A percentile compares a stretch with the other conserved stretches of the same genome.
These are phyloP conservation scores for Phallus indusiatus DNA, from an alignment of 768 basidiomycete species.

Conservation along the genomic window DNA sequence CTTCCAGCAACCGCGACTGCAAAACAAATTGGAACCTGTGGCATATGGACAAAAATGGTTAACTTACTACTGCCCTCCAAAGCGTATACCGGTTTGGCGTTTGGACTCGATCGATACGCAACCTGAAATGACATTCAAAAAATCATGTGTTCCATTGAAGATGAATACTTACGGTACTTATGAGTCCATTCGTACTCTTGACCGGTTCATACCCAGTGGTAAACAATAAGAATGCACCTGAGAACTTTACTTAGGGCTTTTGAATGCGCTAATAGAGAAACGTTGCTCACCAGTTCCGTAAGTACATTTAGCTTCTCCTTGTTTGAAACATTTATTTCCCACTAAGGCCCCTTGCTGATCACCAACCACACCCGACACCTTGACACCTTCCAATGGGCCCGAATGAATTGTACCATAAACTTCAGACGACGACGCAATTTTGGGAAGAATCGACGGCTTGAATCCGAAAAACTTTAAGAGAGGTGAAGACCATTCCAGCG, in stretches of 20 bases:
- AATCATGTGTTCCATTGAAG: neutral
- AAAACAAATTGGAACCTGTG: neutral
- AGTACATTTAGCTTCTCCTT: conserved; percentile 95
- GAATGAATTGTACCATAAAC: conserved; percentile 73
- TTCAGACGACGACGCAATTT: conserved; percentile 84
- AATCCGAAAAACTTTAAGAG: conserved; percentile 85
- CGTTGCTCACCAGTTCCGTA: conserved; percentile 63
- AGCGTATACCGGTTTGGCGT: conserved; percentile 77
- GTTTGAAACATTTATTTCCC: conserved; percentile 88
- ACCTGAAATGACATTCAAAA: conserved; percentile 37
- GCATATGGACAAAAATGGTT: neutral
- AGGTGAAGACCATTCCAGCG: conserved; percentile 72
- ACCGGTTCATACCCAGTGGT: conserved; percentile 87
- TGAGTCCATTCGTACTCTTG: conserved; percentile 73
- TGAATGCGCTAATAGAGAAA: neutral
- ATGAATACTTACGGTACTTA: conserved; percentile 61
- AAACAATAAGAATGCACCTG: conserved; percentile 84
- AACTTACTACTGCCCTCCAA: conserved; percentile 89
- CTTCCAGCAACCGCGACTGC: conserved; percentile 89
- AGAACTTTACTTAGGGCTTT: neutral
- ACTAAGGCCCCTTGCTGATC: conserved; percentile 97
- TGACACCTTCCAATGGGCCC: conserved; percentile 63
- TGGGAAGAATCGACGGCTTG: conserved; percentile 68
- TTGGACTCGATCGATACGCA: conserved; percentile 80
- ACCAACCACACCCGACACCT: conserved; percentile 90